Conservation (phyloP, 2,329 filamentous ascomycete genomes). For the Colletotrichum magnum region DNA sequence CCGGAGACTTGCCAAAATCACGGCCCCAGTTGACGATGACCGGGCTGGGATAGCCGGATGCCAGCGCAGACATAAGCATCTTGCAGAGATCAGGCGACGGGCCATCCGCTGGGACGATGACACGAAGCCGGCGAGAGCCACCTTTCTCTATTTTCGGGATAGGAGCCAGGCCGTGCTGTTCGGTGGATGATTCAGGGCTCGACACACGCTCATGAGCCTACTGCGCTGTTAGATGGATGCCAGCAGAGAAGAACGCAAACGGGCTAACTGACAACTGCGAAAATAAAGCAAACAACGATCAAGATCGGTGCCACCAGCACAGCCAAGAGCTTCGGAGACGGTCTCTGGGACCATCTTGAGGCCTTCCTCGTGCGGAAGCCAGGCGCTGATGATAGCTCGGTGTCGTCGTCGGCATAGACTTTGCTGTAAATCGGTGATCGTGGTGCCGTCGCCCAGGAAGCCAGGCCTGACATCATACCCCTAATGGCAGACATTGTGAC, state of each 20-base stretch:
- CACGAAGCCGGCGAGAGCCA: slow-evolving; percentile 41
- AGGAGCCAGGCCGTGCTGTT: background rate
- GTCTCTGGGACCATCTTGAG: background rate
- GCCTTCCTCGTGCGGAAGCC: background rate
- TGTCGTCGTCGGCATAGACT: slow-evolving; percentile 3
- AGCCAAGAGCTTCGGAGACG: slow-evolving; percentile 12
- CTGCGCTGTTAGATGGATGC: background rate
- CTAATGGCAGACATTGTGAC: slow-evolving; percentile 4
- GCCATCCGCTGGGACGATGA: slow-evolving; percentile 47
- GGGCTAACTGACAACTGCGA: slow-evolving; percentile 10
- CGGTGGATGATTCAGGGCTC: background rate
- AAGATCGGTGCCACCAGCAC: slow-evolving; percentile 7
- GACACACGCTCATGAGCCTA: slow-evolving; percentile 10
- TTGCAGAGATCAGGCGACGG: slow-evolving; percentile 48
- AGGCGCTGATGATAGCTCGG: slow-evolving; percentile 3
- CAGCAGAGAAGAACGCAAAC: background rate
- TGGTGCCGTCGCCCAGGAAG: slow-evolving; percentile 6
- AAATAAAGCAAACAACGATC: slow-evolving; percentile 14
- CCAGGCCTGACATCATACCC: background rate
- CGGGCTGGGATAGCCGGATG: slow-evolving; percentile 48
- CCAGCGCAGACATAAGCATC: slow-evolving; percentile 47
- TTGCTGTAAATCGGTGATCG: slow-evolving; percentile 16
- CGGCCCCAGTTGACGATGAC: slow-evolving; percentile 48
- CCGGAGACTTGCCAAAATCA: slow-evolving; percentile 38
- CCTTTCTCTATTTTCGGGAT: background rate